These are phyloP conservation scores for Kodamaea sp. DNA, from an alignment of 1,139 yeast genomes.

Conservation along the genomic window DNA sequence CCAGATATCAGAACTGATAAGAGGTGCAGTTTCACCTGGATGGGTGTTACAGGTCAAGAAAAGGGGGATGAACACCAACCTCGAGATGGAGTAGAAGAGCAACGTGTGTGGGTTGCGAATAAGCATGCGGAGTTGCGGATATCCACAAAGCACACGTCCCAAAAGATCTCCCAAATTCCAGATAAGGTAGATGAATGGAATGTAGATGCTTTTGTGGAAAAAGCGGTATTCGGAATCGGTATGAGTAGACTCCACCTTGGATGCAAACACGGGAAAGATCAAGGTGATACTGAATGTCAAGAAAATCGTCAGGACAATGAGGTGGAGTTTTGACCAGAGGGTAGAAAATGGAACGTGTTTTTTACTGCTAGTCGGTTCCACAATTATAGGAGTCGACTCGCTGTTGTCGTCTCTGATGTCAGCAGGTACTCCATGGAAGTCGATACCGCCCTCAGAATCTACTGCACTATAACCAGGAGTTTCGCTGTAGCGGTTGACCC, in stretches of 20 bases:
- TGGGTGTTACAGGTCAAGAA: slow-evolving; percentile 69
- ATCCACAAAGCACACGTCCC: slow-evolving; percentile 73
- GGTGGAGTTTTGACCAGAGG: slow-evolving; percentile 59
- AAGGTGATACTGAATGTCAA: slow-evolving; percentile 75
- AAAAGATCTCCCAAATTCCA: slow-evolving; percentile 91
- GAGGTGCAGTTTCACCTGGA: slow-evolving; percentile 25
- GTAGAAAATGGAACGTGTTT: slow-evolving; percentile 47
- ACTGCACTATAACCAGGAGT: background rate
- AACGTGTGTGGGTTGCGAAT: slow-evolving; percentile 43
- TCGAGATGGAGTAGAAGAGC: slow-evolving; percentile 51
- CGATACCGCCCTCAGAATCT: slow-evolving; percentile 16
- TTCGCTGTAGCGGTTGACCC: slow-evolving; percentile 25
- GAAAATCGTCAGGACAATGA: slow-evolving; percentile 70
- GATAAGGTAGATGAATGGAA: slow-evolving; percentile 74
- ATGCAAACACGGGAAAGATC: slow-evolving; percentile 88
- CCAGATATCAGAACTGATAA: slow-evolving; percentile 60
- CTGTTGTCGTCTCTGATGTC: slow-evolving; percentile 7
- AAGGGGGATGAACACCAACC: slow-evolving; percentile 62
- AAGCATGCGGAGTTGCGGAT: slow-evolving; percentile 38
- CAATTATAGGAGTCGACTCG: background rate
- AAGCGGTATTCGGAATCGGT: slow-evolving; percentile 28
- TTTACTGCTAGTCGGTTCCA: slow-evolving; percentile 15
- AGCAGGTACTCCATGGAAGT: too few relatives aligned
- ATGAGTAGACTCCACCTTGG: slow-evolving; percentile 58
- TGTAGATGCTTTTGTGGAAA: slow-evolving; percentile 52